A percentile compares a stretch with the other conserved stretches of the same genome.
phyloP scores from a whole-genome alignment of 1,284 basidiomycete genomes.

The Hypsizygus ulmarius region DNA sequence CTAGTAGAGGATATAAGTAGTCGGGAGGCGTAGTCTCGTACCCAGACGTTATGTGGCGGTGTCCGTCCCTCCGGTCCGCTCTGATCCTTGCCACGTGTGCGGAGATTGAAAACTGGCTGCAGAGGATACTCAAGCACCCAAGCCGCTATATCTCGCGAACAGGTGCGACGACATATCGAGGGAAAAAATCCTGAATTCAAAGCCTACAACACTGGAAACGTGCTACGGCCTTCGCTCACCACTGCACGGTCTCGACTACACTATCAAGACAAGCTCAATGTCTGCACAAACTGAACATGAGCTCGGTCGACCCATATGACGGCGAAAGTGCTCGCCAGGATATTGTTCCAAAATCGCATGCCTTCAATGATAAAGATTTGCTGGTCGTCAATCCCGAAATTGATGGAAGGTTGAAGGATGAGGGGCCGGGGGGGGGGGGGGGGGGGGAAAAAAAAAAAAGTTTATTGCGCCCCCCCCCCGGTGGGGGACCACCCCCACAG shows the following conservation, averaged over 20 bases:
- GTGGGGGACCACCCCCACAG: too few relatives aligned
- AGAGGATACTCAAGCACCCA: conserved; percentile 42
- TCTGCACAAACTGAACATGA: conserved; percentile 75
- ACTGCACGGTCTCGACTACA: conserved; percentile 46
- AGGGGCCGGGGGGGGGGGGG: too few relatives aligned
- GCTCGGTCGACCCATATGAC: conserved; percentile 69
- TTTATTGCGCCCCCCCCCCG: too few relatives aligned
- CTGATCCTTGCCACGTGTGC: conserved; percentile 33
- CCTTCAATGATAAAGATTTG: conserved; percentile 48
- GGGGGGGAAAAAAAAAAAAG: too few relatives aligned
- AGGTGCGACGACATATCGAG: conserved; percentile 29
- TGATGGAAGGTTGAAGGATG: conserved; percentile 72
- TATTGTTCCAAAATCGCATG: conserved; percentile 23
- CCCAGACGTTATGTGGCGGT: too few relatives aligned
- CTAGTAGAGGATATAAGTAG: neutral
- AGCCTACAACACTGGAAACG: conserved; percentile 48
- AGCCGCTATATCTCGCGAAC: conserved; percentile 42
- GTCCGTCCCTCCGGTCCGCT: conserved; percentile 30
- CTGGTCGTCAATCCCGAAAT: conserved; percentile 64
- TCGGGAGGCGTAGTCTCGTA: too few relatives aligned
- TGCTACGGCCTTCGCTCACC: conserved; percentile 42
- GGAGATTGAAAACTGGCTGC: too few relatives aligned
- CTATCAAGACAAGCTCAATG: conserved; percentile 59
- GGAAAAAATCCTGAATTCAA: conserved; percentile 25
- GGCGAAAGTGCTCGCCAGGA: conserved; percentile 44